Evolutionary conservation across 2,329 filamentous ascomycete species (phyloP).

Genomic region (Colletotrichum sp.): DNA sequence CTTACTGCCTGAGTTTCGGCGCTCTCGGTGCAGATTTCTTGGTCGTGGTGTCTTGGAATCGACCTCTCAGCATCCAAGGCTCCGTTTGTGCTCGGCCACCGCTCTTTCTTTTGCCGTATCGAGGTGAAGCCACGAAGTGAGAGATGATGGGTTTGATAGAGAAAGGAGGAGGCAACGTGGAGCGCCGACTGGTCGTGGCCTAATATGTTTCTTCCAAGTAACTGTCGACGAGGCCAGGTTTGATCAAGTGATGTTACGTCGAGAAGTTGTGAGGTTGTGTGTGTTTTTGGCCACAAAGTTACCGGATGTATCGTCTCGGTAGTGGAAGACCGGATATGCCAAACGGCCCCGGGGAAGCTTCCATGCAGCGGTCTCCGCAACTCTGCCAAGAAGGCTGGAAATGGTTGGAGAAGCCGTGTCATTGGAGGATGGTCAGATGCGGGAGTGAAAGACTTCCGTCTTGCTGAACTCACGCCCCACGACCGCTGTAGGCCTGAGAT

Average conservation of each 20-base stretch:
- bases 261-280: not conserved
- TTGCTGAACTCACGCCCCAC: not conserved
- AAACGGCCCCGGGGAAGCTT: conserved; percentile 26
- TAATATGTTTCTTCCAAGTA: conserved; percentile 6
- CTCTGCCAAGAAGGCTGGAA: not conserved
- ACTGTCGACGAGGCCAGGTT: not conserved
- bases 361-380: conserved; percentile 14
- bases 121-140: conserved; percentile 43
- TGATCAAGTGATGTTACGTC: not conserved
- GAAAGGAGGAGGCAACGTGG: not conserved
- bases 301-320: conserved; percentile 20
- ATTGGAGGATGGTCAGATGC: conserved; percentile 2
- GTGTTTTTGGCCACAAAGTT: not conserved
- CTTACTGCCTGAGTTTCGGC: conserved; percentile 23
- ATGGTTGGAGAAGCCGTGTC: not conserved
- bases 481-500: conserved; percentile 25
- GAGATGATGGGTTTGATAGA: conserved; percentile 35
- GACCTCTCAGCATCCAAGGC: conserved; percentile 44
- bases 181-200: not conserved
- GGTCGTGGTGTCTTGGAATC: conserved; percentile 56
- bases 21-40: conserved; percentile 52
- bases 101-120: conserved; percentile 49
- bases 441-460: not conserved
- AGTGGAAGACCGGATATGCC: conserved; percentile 22
- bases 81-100: conserved; percentile 55